Conservation (phyloP, 805 yeast species). For the Lachancea cidri region DNA sequence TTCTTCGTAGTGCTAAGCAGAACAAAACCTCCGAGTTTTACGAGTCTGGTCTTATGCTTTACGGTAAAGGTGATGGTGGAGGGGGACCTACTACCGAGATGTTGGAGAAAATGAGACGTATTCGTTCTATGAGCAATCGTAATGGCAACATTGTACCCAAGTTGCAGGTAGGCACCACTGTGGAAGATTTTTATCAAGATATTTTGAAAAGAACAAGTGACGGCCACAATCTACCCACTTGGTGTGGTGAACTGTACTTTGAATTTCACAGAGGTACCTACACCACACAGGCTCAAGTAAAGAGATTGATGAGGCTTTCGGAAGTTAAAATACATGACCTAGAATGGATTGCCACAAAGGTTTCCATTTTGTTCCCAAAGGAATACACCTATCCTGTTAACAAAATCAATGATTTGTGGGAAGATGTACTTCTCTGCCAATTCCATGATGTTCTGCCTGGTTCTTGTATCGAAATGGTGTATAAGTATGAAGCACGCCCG, state of each 20-base stretch:
- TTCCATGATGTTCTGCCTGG: constrained; percentile 99
- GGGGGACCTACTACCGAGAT: constrained; percentile 96
- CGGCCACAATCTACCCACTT: constrained; percentile 69
- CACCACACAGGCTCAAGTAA: constrained; percentile 87
- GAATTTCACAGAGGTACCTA: constrained; percentile 97
- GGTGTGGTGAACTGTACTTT: constrained; percentile 91
- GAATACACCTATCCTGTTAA: constrained; percentile 67
- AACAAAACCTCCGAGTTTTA: constrained; percentile 81
- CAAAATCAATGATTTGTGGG: constrained; percentile 74
- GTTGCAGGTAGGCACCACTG: constrained; percentile 64
- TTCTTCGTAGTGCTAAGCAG: constrained; percentile 67
- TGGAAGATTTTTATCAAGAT: constrained; percentile 74
- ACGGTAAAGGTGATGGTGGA: constrained; percentile 97
- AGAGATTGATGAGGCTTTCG: constrained; percentile 68
- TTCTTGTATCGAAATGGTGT: constrained; percentile 89
- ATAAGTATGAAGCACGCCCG: constrained; percentile 80
- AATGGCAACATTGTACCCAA: constrained; percentile 72
- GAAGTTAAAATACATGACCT: constrained; percentile 80
- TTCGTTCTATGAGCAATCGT: constrained; percentile 80
- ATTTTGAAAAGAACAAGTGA: constrained; percentile 56
- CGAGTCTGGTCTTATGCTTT: constrained; percentile 74
- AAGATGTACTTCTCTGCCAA: constrained; percentile 81
- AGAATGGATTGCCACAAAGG: constrained; percentile 75
- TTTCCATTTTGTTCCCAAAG: constrained; percentile 46
- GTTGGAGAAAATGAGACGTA: constrained; percentile 87